A percentile compares a stretch with the other conserved stretches of the same genome.
Conservation (phyloP, 306 rosid species). For the Morella rubra region DNA sequence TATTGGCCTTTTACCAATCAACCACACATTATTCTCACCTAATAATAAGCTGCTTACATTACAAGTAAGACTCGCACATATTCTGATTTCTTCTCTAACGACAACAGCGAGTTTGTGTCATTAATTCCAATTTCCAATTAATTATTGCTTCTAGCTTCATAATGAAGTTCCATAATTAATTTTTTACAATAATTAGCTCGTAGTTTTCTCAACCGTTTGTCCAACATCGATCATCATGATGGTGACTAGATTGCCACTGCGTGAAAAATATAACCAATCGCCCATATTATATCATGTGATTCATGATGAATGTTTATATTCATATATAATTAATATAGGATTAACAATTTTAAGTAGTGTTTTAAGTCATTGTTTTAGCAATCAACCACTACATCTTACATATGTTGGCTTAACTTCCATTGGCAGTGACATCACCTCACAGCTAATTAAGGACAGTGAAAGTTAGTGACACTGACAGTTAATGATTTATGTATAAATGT, state of each 20-base stretch:
- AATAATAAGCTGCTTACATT: neutral
- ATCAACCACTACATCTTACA: conserved; percentile 27
- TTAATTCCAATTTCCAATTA: neutral
- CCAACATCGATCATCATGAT: too few species aligned
- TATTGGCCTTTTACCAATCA: neutral
- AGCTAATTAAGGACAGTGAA: conserved; percentile 9
- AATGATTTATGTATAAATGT: neutral
- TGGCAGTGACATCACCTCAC: conserved; percentile 30
- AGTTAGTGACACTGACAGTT: conserved; percentile 19
- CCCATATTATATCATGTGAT: too few species aligned
- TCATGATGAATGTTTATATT: too few species aligned
- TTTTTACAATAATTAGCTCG: neutral
- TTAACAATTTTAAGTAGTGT: too few species aligned
- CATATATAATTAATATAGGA: too few species aligned
- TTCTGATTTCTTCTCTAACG: neutral
- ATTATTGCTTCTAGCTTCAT: conserved; percentile 15
- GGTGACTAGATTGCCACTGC: too few species aligned
- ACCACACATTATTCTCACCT: neutral
- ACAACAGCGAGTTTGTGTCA: neutral
- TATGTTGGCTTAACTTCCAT: conserved; percentile 34
- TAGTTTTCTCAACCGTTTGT: too few species aligned
- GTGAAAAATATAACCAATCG: too few species aligned
- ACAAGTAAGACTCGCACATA: neutral
- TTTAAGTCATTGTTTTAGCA: conserved; percentile 15
- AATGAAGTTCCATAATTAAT: conserved; percentile 13